Evolutionary conservation across 257 asterid species (phyloP), one percentile per base, ranked within the genome.

Genomic region (Nicotiana noctiflora): DNA sequence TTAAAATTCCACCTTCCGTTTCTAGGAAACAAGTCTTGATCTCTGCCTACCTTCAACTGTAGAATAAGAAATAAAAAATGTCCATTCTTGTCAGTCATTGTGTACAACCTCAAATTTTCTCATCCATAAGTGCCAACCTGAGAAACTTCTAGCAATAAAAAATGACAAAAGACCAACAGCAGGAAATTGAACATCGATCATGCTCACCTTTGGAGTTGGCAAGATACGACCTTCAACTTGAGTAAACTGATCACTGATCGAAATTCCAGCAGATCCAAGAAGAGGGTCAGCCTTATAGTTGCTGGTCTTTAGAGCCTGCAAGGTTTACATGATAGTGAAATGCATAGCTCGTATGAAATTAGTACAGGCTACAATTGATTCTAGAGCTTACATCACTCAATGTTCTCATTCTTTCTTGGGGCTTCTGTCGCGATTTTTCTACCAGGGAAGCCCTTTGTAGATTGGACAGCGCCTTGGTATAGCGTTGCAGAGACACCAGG

Each of bases 1-100:
- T 93, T 93, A 79, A 93, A 90, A 79, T 93, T 93, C 98, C 98
- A 93, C 19, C 89, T 84, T 17, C 97, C 98, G 32, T 84, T 87
- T 4, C 88, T 85, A 2, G 95, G 94, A 46, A 82, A 37, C 56
- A 89, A 81, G 46, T 84, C 86, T 40, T 85, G 91, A 6, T 86
- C 88, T 8, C 75, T 85, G 8, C 98, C 98, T 4, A 87, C 90
- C 81, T 53, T 88, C 85, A 93, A 76, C 97, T 93, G 86, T 40
- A 79, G 67, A 59, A 62, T 6, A 81, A 51, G 55, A 46, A 74
- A 83, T 29, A 31, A 80, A n/a, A 23, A 46, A 11, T 34, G 21
- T 13, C 2, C 1, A 63, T 21, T 77, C 72, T 34, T 23, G 52
- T 56, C 66, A 34, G 14, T 12, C 31, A 67, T 44, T 49, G 27